phyloP scores from a whole-genome alignment of 1,139 yeast genomes.

The Geotrichum aggregatum region DNA sequence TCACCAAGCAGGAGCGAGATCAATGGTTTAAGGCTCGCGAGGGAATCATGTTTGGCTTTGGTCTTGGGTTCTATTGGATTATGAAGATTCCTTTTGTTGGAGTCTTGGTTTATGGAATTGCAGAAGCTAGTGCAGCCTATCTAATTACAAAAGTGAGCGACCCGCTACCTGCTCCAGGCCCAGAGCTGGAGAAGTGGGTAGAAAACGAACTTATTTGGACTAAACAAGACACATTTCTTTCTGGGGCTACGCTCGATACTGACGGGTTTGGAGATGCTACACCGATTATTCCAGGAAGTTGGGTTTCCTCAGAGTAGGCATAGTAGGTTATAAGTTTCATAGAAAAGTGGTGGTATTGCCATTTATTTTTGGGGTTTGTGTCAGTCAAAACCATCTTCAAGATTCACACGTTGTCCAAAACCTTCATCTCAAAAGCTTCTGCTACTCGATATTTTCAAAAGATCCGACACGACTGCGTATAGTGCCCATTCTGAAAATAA shows the following conservation, averaged over 20 bases:
- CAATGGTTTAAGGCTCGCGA: constrained; percentile 55
- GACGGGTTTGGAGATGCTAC: constrained; percentile 19
- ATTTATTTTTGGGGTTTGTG: constrained; percentile 4
- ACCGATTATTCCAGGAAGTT: constrained; percentile 16
- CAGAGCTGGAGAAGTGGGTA: constrained; percentile 28
- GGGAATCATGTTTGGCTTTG: constrained; percentile 58
- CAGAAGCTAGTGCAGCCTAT: constrained; percentile 54
- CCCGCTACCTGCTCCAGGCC: constrained; percentile 44
- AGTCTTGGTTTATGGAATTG: constrained; percentile 51
- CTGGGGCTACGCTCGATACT: constrained; percentile 16
- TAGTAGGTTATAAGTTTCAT: neutral
- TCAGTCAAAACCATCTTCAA: neutral
- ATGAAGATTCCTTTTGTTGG: constrained; percentile 48
- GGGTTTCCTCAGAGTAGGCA: constrained; percentile 1
- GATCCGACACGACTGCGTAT: too few relatives aligned
- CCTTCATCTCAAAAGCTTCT: neutral
- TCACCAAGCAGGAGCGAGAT: constrained; percentile 44
- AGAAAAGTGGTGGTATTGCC: neutral
- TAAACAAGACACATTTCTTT: constrained; percentile 17
- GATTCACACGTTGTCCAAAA: constrained; percentile 2
- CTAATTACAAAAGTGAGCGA: constrained; percentile 53
- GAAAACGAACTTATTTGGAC: constrained; percentile 34
- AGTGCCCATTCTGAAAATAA: too few relatives aligned
- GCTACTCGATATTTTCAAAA: too few relatives aligned
- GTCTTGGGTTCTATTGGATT: constrained; percentile 48